Conservation (phyloP, 495 filamentous ascomycete species). For the Penicillium soppii region DNA sequence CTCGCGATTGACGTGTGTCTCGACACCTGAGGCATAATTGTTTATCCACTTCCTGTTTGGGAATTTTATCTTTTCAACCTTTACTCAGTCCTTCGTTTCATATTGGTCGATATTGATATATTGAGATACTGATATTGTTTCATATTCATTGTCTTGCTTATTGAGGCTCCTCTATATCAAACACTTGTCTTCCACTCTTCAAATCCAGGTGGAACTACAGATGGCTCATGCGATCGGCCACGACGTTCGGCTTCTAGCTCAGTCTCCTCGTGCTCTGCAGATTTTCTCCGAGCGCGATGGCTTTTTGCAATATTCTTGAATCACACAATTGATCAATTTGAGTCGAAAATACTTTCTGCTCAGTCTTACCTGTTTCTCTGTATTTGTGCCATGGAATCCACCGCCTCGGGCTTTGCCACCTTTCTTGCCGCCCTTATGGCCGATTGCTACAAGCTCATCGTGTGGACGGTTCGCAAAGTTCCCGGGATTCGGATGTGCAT, state of each 20-base stretch:
- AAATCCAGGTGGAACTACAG: slow-evolving; percentile 22
- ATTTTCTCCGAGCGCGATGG: slow-evolving; percentile 38
- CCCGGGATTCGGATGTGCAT: slow-evolving; percentile 50
- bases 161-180: neutral
- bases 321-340: neutral
- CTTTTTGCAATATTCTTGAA: slow-evolving; percentile 43
- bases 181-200: slow-evolving; percentile 24
- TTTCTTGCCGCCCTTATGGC: slow-evolving; percentile 41
- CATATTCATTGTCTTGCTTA: neutral
- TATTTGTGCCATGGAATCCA: slow-evolving; percentile 35
- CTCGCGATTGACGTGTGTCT: slow-evolving; percentile 6
- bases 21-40: slow-evolving; percentile 19
- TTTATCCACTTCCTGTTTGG: slow-evolving; percentile 27
- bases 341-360: neutral
- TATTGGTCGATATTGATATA: neutral
- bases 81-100: neutral
- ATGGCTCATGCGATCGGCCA: slow-evolving; percentile 15
- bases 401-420: slow-evolving; percentile 27
- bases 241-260: slow-evolving; percentile 1
- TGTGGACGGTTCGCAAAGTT: slow-evolving; percentile 47
- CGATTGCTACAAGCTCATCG: slow-evolving; percentile 4
- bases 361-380: slow-evolving; percentile 48
- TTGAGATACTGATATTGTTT: neutral
- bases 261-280: slow-evolving; percentile 8
- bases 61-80: slow-evolving; percentile 1